Evolutionary conservation across 192 early-diverging fungal species (phyloP), one percentile per base, ranked within the genome.

Genomic region (Martensiomyces pterosporus): DNA sequence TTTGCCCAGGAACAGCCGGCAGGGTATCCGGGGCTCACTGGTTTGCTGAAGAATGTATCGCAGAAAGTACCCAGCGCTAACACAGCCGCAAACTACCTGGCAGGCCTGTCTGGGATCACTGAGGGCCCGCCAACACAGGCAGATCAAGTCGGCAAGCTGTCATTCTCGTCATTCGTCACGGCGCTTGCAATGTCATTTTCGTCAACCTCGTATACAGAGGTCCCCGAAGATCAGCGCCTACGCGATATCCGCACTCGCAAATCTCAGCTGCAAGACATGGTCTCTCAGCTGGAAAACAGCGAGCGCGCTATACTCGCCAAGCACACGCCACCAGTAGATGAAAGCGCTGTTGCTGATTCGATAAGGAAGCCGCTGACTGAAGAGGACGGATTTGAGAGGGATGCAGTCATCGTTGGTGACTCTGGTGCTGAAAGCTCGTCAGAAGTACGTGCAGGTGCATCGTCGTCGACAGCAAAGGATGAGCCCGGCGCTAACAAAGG

Each of bases 201-300:
- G 3, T 49, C 47, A 8, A 35, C 27, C 22, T 40, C 63, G 24
- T 26, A 56, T 4, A 32, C 45, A 3, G 54, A 24, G 10, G 23
- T 57, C 4, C 40, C 63, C 1, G 70, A 73, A 9, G 49, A 74
- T 19, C 57, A 74, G 43, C 58, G 55, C 6, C 25, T 74, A 35
- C 63, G 35, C 3, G 64, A 66, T 27, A 74, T 74, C 27, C 63
- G 54, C n/a, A 49, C 55, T 15, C 50, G 70, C 36, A 66, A 62
- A 45, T 26, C 29, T 13, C 70, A 74, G 39, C 47, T 74, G 6
- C 70, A 66, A 26, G 63, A 61, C 19, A 60, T 74, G 55, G 64
- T 66, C 29, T 35, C 49, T 24, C 70, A 74, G 59, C 55, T 74
- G 8, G 70, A 74, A 29, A 42, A 27, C 37, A 74, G 59, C 58